Conservation (phyloP, 2,329 filamentous ascomycete genomes). For the Laburnicola sp. region DNA sequence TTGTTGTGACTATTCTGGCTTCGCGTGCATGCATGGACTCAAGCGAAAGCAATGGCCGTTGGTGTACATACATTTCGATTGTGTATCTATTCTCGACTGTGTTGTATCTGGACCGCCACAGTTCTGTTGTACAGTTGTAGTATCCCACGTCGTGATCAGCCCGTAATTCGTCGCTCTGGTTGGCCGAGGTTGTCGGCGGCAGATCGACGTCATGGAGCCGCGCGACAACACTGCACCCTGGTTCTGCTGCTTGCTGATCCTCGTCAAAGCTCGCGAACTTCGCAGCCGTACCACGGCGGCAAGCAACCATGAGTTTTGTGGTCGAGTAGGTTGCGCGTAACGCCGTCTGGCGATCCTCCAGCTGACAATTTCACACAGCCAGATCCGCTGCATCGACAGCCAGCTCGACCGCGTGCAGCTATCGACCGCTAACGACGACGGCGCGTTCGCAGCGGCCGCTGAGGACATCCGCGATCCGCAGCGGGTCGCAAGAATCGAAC, state of each 20-base stretch:
- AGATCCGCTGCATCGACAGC: slow-evolving; percentile 60
- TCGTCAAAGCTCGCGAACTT: not conserved
- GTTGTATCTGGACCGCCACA: no score
- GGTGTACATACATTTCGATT: no score
- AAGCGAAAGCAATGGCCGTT: no score
- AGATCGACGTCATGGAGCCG: slow-evolving; percentile 16
- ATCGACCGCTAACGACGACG: slow-evolving; percentile 28
- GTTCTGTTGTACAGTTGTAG: no score
- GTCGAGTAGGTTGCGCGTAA: slow-evolving; percentile 40
- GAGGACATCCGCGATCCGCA: slow-evolving; percentile 41
- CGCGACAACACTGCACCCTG: not conserved
- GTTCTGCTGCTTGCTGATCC: slow-evolving; percentile 2
- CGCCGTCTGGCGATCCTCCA: not conserved
- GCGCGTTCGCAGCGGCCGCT: slow-evolving; percentile 28
- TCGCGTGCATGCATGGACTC: no score
- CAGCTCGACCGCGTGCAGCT: slow-evolving; percentile 62
- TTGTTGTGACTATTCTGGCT: no score
- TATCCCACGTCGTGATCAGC: no score
- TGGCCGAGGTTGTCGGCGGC: slow-evolving; percentile 9
- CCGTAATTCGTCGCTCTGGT: slow-evolving; percentile 5
- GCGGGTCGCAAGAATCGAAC: slow-evolving; percentile 55
- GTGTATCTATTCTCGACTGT: no score
- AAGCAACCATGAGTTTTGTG: slow-evolving; percentile 46
- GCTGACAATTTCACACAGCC: slow-evolving; percentile 45
- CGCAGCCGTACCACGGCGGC: slow-evolving; percentile 26